These are phyloP conservation scores for Pseudocercospora fijiensis DNA, from an alignment of 2,329 filamentous ascomycete genomes.

Conservation along the genomic window DNA sequence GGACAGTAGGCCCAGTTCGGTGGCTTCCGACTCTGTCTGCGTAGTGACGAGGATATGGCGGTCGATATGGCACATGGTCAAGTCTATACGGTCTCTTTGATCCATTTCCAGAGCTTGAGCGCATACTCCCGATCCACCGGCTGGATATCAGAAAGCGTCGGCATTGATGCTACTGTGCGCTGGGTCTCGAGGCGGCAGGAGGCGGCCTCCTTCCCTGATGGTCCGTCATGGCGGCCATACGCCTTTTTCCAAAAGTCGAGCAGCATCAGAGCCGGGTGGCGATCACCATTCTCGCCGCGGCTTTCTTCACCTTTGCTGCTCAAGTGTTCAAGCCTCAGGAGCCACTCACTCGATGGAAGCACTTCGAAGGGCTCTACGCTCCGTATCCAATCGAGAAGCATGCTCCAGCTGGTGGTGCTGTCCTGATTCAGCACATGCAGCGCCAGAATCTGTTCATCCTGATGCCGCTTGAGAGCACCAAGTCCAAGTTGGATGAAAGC, in stretches of 20 bases:
- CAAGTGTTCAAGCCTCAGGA: slow-evolving; percentile 39
- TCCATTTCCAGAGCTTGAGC: slow-evolving; percentile 47
- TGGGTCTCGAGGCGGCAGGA: not conserved
- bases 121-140: slow-evolving; percentile 48
- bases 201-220: not conserved
- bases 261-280: slow-evolving; percentile 49
- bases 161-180: slow-evolving; percentile 29
- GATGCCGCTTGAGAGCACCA: slow-evolving; percentile 19
- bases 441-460: not conserved
- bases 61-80: too few relatives aligned
- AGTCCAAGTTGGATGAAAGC: slow-evolving; percentile 43
- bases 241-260: slow-evolving; percentile 52
- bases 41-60: too few relatives aligned
- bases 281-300: slow-evolving; percentile 16
- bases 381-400: slow-evolving; percentile 50
- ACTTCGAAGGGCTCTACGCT: slow-evolving; percentile 42
- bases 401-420: slow-evolving; percentile 45
- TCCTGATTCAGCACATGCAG: slow-evolving; percentile 54
- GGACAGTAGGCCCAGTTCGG: not conserved
- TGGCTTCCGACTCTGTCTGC: not conserved
- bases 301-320: not conserved
- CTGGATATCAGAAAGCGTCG: slow-evolving; percentile 39
- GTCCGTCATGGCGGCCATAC: slow-evolving; percentile 34
- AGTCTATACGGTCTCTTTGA: slow-evolving; percentile 32
- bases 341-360: slow-evolving; percentile 46